Base-by-base conservation (phyloP, 2,329 filamentous ascomycete genomes). In the Fusarium subglutinans region DNA sequence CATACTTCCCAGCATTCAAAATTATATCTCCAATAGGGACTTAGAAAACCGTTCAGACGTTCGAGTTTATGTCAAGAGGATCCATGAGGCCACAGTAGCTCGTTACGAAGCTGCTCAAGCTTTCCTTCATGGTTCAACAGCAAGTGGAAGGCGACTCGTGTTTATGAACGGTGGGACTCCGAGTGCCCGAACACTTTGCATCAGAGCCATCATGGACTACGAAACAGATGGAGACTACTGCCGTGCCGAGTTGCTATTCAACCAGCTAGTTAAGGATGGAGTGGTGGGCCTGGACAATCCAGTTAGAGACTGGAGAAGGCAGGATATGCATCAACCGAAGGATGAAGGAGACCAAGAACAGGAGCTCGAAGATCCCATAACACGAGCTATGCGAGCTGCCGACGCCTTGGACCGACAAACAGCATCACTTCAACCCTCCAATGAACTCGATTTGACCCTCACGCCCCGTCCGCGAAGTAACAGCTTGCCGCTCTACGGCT, bases 151-250 rank as follows among this genome's bases (percentile, higher is more conserved):
- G 72, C 86, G 86, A 64, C 79, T 92, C 9, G 90, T 90, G 13
- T 90, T 92, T 72, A 82, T 90, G 80, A 86, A 90, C 59, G 90
- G 90, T 7, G 89, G 90, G 15, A 88, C 87, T 7, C 83, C 87
- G 15, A 84, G 86, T 63, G 89, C 89, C 3, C 86, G 87, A 60
- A 81, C 86, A 11, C 81, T 86, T 30, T 92, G 90, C 75, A 85
- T 92, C 63, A 81, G 82, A 41, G 82, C 83, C 37, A 90, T 92
- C 57, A 87, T 86, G 78, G 80, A 87, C 58, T 82, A 89, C 66
- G 80, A 87, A 62, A 88, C 87, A 2, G 77, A 83, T 44, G 89
- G 88, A 5, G 83, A 89, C 73, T 73, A 85, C 20, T 72, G 76
- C n/a, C 82, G 83, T 65, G 90, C 90, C 1, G 86, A 88, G 76